These are phyloP conservation scores for Pythium brassicae DNA, from an alignment of 352 stramenopile species.

Conservation along the genomic window DNA sequence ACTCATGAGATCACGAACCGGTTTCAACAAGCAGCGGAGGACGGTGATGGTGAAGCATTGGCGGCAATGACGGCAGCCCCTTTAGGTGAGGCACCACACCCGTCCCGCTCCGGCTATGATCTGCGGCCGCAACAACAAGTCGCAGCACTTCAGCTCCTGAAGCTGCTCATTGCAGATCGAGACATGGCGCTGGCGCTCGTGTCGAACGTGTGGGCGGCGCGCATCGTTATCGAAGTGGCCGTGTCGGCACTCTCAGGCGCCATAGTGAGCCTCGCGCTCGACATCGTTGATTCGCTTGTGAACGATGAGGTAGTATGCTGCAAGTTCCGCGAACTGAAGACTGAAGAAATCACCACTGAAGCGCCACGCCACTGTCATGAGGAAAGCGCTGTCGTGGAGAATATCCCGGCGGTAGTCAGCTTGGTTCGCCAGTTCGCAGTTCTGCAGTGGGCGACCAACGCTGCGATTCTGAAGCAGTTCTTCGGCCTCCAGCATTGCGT, in stretches of 20 bases:
- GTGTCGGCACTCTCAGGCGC: background rate
- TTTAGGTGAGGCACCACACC: too few relatives aligned
- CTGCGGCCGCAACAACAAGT: slow-evolving; percentile 3
- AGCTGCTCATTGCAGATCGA: slow-evolving; percentile 1
- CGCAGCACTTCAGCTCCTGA: slow-evolving; percentile 4
- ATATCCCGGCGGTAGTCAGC: background rate
- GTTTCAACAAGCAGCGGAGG: too few relatives aligned
- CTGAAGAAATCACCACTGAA: too few relatives aligned
- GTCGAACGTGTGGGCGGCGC: slow-evolving; percentile 7
- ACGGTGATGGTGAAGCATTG: too few relatives aligned
- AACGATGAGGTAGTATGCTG: slow-evolving; percentile 6
- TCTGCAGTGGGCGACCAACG: slow-evolving; percentile 2
- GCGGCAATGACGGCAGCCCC: too few relatives aligned
- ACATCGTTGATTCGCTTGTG: background rate
- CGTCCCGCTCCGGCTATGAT: background rate
- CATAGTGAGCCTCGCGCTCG: slow-evolving; percentile 4
- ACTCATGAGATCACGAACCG: background rate
- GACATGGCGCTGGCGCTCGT: slow-evolving; percentile 5
- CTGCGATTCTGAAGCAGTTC: slow-evolving; percentile 3
- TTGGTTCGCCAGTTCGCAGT: slow-evolving; percentile 6
- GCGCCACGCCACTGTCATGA: background rate
- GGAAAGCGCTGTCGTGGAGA: background rate
- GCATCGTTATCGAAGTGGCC: slow-evolving; percentile 7
- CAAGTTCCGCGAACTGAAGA: background rate
- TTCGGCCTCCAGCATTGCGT: slow-evolving; percentile 7